Evolutionary conservation across 2,329 filamentous ascomycete species (phyloP).

Genomic region (Nannizziopsis arthrosporioides): DNA sequence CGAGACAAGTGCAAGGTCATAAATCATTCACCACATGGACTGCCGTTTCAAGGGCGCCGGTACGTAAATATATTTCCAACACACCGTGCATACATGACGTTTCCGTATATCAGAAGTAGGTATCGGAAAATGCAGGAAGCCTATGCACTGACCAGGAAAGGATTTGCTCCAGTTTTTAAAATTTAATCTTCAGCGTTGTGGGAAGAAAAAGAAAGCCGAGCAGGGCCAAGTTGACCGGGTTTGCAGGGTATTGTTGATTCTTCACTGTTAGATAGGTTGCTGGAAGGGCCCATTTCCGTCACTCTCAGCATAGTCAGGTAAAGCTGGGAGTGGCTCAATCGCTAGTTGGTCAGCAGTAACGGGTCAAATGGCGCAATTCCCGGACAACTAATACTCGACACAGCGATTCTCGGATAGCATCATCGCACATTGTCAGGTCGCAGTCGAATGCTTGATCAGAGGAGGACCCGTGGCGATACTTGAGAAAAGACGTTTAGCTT

Average conservation of each 20-base stretch:
- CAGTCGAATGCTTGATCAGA: constrained; percentile 7
- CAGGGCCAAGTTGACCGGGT: constrained; percentile 3
- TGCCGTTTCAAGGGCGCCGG: constrained; percentile 4
- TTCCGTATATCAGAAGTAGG: constrained; percentile 6
- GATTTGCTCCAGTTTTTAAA: constrained; percentile 4
- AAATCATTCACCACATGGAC: constrained; percentile 4
- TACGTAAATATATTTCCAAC: not conserved
- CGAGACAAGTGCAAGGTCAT: constrained; percentile 3
- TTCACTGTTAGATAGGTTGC: not conserved
- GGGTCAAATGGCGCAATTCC: constrained; percentile 7
- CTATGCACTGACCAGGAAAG: constrained; percentile 1
- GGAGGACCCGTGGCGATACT: constrained; percentile 10
- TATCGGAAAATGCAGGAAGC: constrained; percentile 1
- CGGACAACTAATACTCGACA: not conserved
- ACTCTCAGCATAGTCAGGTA: not conserved
- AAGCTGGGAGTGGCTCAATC: constrained; percentile 1
- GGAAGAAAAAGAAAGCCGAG: not conserved
- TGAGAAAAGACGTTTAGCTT: constrained; percentile 2
- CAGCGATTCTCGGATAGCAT: constrained; percentile 3
- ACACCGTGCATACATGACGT: not conserved
- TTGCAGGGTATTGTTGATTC: constrained; percentile 1
- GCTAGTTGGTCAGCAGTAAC: constrained; percentile 6
- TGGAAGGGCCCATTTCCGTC: constrained; percentile 8
- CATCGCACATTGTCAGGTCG: constrained; percentile 7
- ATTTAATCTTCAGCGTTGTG: constrained; percentile 1